Conservation (phyloP, 768 basidiomycete genomes). For the Boletus sensibilis region DNA sequence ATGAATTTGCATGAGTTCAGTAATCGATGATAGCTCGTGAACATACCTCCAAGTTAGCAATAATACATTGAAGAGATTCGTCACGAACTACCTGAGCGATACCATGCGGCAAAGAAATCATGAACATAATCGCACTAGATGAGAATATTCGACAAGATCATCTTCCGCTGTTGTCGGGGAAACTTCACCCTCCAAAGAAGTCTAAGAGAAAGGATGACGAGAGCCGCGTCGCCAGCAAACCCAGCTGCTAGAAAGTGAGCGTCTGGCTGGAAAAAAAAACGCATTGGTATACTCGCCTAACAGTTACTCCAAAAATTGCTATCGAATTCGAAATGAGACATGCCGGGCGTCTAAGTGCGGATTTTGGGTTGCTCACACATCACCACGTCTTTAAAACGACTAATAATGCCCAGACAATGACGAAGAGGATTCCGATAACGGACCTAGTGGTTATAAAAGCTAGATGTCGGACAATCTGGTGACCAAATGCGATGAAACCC, state of each 20-base stretch:
- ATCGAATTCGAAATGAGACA: background rate
- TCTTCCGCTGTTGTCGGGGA: constrained; percentile 11
- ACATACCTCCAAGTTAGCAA: constrained; percentile 1
- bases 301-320: constrained; percentile 5
- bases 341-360: too few species aligned
- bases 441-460: background rate
- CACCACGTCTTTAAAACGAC: background rate
- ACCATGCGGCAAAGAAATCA: constrained; percentile 11
- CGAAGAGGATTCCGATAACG: constrained; percentile 6
- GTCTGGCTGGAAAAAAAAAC: too few species aligned
- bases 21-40: background rate
- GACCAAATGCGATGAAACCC: background rate
- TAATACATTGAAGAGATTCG: too few species aligned
- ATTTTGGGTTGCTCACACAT: background rate
- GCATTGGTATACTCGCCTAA: background rate
- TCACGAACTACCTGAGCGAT: background rate
- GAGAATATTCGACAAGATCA: constrained; percentile 13
- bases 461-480: background rate
- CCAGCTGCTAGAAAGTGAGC: background rate
- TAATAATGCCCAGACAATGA: background rate
- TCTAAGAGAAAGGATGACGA: constrained; percentile 10
- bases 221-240: constrained; percentile 1
- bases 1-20: background rate
- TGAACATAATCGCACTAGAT: constrained; percentile 11
- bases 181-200: constrained; percentile 18